phyloP scores from a whole-genome alignment of 257 asterid genomes.

The Verbascum thapsus region DNA sequence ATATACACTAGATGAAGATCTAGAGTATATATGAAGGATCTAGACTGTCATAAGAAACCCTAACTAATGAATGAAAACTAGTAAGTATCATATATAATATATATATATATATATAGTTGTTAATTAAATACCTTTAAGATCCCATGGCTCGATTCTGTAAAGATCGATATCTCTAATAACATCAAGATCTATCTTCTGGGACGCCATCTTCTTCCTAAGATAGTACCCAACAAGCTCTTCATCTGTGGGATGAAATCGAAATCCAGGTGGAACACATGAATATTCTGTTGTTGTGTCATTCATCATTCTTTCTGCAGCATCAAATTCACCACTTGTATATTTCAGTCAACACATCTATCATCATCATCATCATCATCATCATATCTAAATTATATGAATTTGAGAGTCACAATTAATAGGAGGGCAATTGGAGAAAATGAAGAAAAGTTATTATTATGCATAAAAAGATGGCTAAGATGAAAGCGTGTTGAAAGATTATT shows the following conservation, averaged over 20 bases:
- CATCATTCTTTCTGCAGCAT: conserved; percentile 44
- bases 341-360: too few species aligned
- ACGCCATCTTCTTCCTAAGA: conserved; percentile 66
- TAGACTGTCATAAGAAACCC: too few species aligned
- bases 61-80: not conserved
- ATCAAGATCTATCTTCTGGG: conserved; percentile 77
- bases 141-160: conserved; percentile 80
- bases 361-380: too few species aligned
- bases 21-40: too few species aligned
- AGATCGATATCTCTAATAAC: conserved; percentile 75
- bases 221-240: conserved; percentile 77
- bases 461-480: too few species aligned
- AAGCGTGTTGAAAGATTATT: conserved; percentile 38
- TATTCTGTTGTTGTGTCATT: conserved; percentile 42
- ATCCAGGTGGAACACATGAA: conserved; percentile 77
- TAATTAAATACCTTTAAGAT: conserved; percentile 57
- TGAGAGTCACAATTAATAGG: too few species aligned
- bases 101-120: not conserved
- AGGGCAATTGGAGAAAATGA: too few species aligned
- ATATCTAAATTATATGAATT: too few species aligned
- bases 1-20: too few species aligned
- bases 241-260: conserved; percentile 75
- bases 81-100: not conserved
- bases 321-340: too few species aligned
- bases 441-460: too few species aligned